A percentile compares a stretch with the other conserved stretches of the same genome.
Conservation (phyloP, 768 basidiomycete species). For the Pholiota molesta region DNA sequence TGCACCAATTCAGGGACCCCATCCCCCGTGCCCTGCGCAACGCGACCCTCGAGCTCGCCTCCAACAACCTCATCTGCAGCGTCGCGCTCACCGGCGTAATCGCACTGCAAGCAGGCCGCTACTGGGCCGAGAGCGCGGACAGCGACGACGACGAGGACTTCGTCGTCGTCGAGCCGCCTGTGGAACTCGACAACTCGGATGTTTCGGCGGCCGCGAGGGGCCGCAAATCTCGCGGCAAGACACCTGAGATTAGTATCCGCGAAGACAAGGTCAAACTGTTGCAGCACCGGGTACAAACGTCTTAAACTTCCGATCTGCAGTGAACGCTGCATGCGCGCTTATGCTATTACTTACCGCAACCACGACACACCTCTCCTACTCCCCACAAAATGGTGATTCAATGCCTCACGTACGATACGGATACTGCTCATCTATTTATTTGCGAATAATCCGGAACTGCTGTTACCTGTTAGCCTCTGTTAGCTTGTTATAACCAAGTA, state of each 20-base stretch:
- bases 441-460: not conserved
- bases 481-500: constrained; percentile 9
- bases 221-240: constrained; percentile 32
- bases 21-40: constrained; percentile 66
- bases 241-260: constrained; percentile 32
- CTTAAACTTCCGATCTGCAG: constrained; percentile 10
- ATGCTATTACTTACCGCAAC: not conserved
- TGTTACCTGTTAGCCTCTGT: constrained; percentile 2
- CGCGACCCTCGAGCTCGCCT: constrained; percentile 78
- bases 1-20: constrained; percentile 51
- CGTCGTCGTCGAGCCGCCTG: constrained; percentile 27
- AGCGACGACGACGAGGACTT: constrained; percentile 53
- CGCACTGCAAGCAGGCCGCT: constrained; percentile 79
- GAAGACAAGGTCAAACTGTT: constrained; percentile 34
- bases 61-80: constrained; percentile 83
- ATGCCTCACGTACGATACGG: not conserved
- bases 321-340: not conserved
- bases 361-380: not conserved
- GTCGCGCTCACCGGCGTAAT: constrained; percentile 89
- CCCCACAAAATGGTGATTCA: constrained; percentile 3
- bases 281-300: constrained; percentile 28
- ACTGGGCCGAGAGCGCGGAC: constrained; percentile 82
- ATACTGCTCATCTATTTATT: constrained; percentile 1
- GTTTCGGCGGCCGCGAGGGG: constrained; percentile 20
- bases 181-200: constrained; percentile 13